Percentiles rank a stretch among this genome's conserved stretches.
phyloP scores from a whole-genome alignment of 2,329 filamentous ascomycete species.

The Beauveria scarabaeidicola region DNA sequence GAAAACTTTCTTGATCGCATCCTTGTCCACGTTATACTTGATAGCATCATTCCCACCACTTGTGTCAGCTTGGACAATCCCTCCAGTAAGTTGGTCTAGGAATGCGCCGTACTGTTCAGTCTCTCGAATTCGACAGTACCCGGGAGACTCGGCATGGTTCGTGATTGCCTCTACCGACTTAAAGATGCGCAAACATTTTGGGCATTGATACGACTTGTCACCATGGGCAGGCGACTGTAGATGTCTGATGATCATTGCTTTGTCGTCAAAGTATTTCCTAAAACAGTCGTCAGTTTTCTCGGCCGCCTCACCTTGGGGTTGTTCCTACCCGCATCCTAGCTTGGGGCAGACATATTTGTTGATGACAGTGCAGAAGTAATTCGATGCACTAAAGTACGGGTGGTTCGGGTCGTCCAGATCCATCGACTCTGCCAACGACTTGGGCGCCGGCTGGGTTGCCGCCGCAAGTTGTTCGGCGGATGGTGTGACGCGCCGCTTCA shows the following conservation, averaged over 20 bases:
- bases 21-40: not conserved
- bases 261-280: conserved; percentile 8
- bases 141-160: conserved; percentile 5
- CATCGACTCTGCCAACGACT: not conserved
- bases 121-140: conserved; percentile 1
- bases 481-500: not conserved
- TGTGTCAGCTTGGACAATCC: conserved; percentile 20
- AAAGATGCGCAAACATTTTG: conserved; percentile 14
- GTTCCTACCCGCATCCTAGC: conserved; percentile 5
- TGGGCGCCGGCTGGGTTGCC: not conserved
- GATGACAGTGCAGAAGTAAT: not conserved
- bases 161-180: conserved; percentile 7
- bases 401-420: not conserved
- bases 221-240: not conserved
- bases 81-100: conserved; percentile 25
- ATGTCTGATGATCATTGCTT: not conserved
- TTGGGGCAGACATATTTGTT: conserved; percentile 9
- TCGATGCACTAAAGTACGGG: not conserved
- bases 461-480: not conserved
- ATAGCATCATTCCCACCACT: not conserved
- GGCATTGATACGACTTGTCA: conserved; percentile 15
- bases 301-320: no score
- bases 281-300: not conserved
- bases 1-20: not conserved
- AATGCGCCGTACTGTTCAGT: conserved; percentile 16